A percentile compares a stretch with the other conserved stretches of the same genome.
These are phyloP conservation scores for Phellinidium pouzarii DNA, from an alignment of 1,284 basidiomycete species.

Conservation along the genomic window DNA sequence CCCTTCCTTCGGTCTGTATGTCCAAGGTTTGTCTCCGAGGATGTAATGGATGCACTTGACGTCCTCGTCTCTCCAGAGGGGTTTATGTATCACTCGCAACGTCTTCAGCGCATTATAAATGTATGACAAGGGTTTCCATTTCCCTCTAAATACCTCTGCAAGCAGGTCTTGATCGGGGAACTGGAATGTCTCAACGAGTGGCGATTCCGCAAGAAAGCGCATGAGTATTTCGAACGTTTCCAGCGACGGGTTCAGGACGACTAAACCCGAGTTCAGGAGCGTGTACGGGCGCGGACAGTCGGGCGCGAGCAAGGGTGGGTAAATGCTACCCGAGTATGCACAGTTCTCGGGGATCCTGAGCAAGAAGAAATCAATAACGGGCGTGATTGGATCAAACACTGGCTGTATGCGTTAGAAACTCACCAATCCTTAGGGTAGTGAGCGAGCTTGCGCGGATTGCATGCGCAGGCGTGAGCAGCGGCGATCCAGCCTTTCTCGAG, in stretches of 20 bases:
- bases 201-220: constrained; percentile 60
- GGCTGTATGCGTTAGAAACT: constrained; percentile 24
- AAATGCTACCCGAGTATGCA: constrained; percentile 61
- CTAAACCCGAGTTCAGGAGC: constrained; percentile 85
- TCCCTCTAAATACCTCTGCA: constrained; percentile 71
- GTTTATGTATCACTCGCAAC: constrained; percentile 57
- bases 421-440: constrained; percentile 92
- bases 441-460: constrained; percentile 78
- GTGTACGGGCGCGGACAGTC: constrained; percentile 64
- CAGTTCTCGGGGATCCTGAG: constrained; percentile 86
- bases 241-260: constrained; percentile 71
- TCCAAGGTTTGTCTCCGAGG: constrained; percentile 73
- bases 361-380: neutral
- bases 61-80: constrained; percentile 74
- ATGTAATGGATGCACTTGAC: constrained; percentile 75
- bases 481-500: constrained; percentile 71
- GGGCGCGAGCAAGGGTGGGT: constrained; percentile 44
- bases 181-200: constrained; percentile 60
- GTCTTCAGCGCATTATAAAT: constrained; percentile 86
- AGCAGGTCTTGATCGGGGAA: constrained; percentile 96
- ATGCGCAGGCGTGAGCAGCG: constrained; percentile 85
- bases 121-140: constrained; percentile 71
- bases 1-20: constrained; percentile 33
- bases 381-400: neutral
- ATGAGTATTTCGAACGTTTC: constrained; percentile 43